phyloP scores from a whole-genome alignment of 2,329 filamentous ascomycete species.

The Stemphylium lycopersici region DNA sequence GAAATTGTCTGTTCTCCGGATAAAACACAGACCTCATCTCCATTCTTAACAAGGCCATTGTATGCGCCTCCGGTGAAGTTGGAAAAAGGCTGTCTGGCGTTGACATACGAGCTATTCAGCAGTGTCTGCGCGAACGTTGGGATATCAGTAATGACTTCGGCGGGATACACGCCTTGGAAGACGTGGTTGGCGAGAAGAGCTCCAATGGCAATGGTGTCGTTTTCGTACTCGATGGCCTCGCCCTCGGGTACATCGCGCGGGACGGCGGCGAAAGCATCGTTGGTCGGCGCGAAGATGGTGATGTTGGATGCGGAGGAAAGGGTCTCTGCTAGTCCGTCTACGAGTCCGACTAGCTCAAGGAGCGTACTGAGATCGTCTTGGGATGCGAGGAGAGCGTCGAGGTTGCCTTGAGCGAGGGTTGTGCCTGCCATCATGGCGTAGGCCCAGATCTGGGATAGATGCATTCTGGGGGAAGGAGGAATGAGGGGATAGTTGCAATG shows the following conservation, averaged over 20 bases:
- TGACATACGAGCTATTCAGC: conserved; percentile 54
- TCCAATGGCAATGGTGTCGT: conserved; percentile 42
- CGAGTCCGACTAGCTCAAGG: conserved; percentile 44
- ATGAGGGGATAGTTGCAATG: background rate
- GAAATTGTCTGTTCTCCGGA: conserved; percentile 59
- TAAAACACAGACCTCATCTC: conserved; percentile 55
- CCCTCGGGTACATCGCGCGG: conserved; percentile 34
- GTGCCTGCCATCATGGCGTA: conserved; percentile 25
- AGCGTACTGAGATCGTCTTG: conserved; percentile 43
- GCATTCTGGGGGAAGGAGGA: conserved; percentile 21
- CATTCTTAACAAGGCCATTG: conserved; percentile 53
- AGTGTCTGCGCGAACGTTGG: conserved; percentile 55
- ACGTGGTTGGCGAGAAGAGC: conserved; percentile 64
- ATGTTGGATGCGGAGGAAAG: conserved; percentile 56
- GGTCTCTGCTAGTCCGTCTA: conserved; percentile 47
- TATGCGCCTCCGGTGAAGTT: conserved; percentile 65
- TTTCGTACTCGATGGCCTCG: conserved; percentile 39
- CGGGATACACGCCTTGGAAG: conserved; percentile 57
- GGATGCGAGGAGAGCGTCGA: conserved; percentile 39
- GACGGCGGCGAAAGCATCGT: conserved; percentile 53
- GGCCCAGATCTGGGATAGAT: conserved; percentile 22
- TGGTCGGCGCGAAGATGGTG: conserved; percentile 63
- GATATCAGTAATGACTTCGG: conserved; percentile 44
- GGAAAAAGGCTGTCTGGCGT: conserved; percentile 52
- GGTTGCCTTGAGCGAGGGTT: conserved; percentile 36